Percentiles rank a stretch among this genome's conserved stretches.
Conservation (phyloP, 257 asterid species). For the Solanum pennellii region DNA sequence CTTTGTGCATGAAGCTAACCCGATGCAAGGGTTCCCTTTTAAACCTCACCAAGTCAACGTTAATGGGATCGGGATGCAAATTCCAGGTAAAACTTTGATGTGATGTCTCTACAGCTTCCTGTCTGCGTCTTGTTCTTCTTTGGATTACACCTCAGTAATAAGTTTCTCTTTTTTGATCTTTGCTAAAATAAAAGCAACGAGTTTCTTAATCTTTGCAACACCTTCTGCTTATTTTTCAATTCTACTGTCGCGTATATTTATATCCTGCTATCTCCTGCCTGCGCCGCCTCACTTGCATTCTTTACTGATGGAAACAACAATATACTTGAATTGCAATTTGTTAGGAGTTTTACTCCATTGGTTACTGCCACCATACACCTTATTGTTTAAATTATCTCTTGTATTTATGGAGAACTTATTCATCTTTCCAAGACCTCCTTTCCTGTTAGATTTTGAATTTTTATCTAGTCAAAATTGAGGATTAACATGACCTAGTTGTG, state of each 20-base stretch:
- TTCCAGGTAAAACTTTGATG: conserved; percentile 37
- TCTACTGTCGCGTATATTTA: not conserved
- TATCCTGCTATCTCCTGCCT: not conserved
- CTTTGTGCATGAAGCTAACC: conserved; percentile 43
- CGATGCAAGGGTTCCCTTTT: conserved; percentile 47
- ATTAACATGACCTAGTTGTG: not conserved
- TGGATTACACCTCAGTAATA: not conserved
- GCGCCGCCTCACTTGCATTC: not conserved
- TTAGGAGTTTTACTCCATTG: not conserved
- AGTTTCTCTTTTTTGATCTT: not conserved
- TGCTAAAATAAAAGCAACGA: not conserved
- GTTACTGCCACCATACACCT: not conserved
- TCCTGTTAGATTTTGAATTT: not conserved
- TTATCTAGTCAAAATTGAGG: not conserved
- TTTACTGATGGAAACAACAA: not conserved
- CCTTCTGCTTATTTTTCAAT: not conserved
- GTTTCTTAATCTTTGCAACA: not conserved
- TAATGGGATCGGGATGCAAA: conserved; percentile 39
- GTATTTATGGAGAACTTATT: not conserved
- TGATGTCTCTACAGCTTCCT: not conserved
- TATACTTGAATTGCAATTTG: not conserved
- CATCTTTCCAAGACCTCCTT: not conserved
- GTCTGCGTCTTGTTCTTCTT: not conserved
- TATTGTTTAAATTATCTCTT: not conserved
- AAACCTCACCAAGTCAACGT: conserved; percentile 39